Conservation (phyloP, 768 basidiomycete species). For the Pleurotus cornucopiae region DNA sequence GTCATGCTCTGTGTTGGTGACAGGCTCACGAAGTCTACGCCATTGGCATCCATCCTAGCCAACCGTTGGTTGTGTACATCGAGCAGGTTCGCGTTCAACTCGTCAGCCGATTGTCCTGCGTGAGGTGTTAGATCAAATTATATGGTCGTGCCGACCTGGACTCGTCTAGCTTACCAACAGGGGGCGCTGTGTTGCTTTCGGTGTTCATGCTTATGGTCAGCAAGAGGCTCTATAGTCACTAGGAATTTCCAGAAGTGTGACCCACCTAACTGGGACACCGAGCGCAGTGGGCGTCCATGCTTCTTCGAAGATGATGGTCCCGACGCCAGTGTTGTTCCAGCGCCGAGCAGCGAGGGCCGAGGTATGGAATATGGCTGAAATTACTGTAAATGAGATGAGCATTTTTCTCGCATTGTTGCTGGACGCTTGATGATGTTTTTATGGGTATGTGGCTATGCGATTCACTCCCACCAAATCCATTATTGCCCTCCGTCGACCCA, state of each 20-base stretch:
- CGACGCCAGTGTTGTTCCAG: constrained; percentile 29
- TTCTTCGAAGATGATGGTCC: constrained; percentile 35
- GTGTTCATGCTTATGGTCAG: background rate
- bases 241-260: constrained; percentile 8
- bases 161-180: constrained; percentile 24
- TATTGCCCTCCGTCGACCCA: no score
- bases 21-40: constrained; percentile 30
- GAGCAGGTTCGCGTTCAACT: constrained; percentile 27
- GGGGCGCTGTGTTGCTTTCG: constrained; percentile 15
- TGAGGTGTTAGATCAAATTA: no score
- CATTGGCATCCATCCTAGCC: constrained; percentile 29
- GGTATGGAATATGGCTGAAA: background rate
- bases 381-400: no score
- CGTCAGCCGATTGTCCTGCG: constrained; percentile 25
- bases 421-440: no score
- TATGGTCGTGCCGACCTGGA: no score
- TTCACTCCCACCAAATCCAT: no score
- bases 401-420: no score
- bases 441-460: no score
- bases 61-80: constrained; percentile 36
- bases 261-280: constrained; percentile 19
- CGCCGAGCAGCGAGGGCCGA: constrained; percentile 9
- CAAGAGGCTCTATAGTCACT: background rate
- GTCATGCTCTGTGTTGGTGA: background rate
- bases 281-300: constrained; percentile 35